Evolutionary conservation across 1,139 yeast species (phyloP).

Genomic region (Saccharomyces hybrid): DNA sequence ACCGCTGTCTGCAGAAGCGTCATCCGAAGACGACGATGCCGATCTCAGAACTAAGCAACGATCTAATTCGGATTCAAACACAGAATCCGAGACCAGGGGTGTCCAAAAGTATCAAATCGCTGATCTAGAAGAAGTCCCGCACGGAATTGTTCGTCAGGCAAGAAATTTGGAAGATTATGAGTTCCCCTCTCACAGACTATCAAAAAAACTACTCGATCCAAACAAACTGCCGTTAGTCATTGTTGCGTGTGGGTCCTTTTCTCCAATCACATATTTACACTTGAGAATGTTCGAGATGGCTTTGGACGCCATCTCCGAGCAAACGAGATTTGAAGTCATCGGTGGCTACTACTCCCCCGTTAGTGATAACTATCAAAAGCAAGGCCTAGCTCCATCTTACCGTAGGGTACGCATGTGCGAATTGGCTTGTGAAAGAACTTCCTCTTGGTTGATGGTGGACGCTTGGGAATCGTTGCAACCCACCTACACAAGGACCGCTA

Average conservation of each 20-base stretch:
- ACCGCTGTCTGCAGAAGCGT: slow-evolving; percentile 38
- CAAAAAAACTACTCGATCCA: slow-evolving; percentile 62
- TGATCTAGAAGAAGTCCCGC: slow-evolving; percentile 93
- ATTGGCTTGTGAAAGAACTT: slow-evolving; percentile 92
- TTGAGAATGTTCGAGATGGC: slow-evolving; percentile 99
- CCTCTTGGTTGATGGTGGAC: slow-evolving; percentile 97
- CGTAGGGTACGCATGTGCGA: slow-evolving; percentile 98
- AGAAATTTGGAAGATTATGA: slow-evolving; percentile 53
- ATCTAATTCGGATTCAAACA: slow-evolving; percentile 1
- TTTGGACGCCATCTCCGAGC: slow-evolving; percentile 85
- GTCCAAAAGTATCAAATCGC: slow-evolving; percentile 71
- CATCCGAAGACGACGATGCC: slow-evolving; percentile 27
- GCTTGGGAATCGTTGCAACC: slow-evolving; percentile 98
- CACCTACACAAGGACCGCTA: slow-evolving; percentile 85
- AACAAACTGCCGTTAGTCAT: slow-evolving; percentile 85
- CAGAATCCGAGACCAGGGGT: slow-evolving; percentile 26
- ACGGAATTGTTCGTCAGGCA: slow-evolving; percentile 85
- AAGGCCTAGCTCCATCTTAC: slow-evolving; percentile 80
- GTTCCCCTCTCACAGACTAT: slow-evolving; percentile 82
- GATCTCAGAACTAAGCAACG: slow-evolving; percentile 6
- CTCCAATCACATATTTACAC: slow-evolving; percentile 91
- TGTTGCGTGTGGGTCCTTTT: slow-evolving; percentile 96
- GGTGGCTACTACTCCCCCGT: slow-evolving; percentile 98
- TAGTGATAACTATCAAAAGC: slow-evolving; percentile 84
- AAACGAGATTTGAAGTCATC: slow-evolving; percentile 85